These are phyloP conservation scores for Byssoonygena ceratinophila DNA, from an alignment of 2,329 filamentous ascomycete species.

Conservation along the genomic window DNA sequence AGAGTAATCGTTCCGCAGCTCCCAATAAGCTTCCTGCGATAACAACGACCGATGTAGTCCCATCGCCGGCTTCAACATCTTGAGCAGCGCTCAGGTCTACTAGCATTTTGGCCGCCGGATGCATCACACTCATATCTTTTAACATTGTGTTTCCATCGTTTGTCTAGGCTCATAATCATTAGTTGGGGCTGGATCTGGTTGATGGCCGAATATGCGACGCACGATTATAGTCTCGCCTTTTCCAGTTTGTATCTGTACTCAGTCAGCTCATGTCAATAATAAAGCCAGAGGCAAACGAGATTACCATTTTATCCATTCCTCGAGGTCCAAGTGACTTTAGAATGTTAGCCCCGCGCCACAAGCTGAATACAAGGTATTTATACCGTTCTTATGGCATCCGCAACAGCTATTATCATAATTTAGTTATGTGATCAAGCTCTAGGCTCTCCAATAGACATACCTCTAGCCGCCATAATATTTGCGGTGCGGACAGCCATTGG, in stretches of 20 bases:
- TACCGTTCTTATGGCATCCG: constrained; percentile 89
- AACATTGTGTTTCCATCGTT: constrained; percentile 99
- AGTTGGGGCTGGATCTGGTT: neutral
- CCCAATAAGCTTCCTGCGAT: constrained; percentile 91
- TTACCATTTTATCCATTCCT: constrained; percentile 95
- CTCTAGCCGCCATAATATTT: constrained; percentile 95
- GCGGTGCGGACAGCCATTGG: constrained; percentile 89
- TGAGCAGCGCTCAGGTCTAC: constrained; percentile 95
- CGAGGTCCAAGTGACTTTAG: constrained; percentile 72
- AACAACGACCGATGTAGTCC: constrained; percentile 95
- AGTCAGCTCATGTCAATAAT: constrained; percentile 5
- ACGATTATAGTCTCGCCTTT: constrained; percentile 93
- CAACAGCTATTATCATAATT: constrained; percentile 57
- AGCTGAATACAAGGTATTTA: constrained; percentile 21
- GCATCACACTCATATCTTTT: constrained; percentile 97
- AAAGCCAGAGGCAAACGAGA: constrained; percentile 11
- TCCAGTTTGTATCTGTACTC: constrained; percentile 65
- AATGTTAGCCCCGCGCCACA: constrained; percentile 30
- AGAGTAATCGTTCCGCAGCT: constrained; percentile 80
- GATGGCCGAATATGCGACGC: constrained; percentile 20
- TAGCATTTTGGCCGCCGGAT: constrained; percentile 98
- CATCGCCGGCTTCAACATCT: constrained; percentile 96
- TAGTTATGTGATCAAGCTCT: constrained; percentile 19
- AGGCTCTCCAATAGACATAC: constrained; percentile 39
- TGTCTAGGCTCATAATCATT: constrained; percentile 43